These are phyloP conservation scores for Bipolaris bicolor DNA, from an alignment of 2,329 filamentous ascomycete species.

Conservation along the genomic window DNA sequence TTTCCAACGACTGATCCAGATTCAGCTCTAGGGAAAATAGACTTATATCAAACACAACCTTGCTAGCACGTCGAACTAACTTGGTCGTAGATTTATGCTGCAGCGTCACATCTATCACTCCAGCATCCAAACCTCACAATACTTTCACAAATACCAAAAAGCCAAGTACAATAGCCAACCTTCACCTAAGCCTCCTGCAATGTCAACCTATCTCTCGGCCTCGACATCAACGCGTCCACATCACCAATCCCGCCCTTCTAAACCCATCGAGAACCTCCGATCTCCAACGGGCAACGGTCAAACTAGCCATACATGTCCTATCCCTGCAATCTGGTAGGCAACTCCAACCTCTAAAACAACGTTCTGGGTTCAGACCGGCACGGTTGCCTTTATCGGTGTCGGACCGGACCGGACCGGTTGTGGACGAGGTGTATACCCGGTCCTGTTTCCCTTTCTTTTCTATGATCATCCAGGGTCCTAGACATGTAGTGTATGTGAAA, in stretches of 20 bases:
- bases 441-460: background rate
- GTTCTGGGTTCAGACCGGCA: background rate
- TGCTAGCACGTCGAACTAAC: too few relatives aligned
- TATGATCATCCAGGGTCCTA: background rate
- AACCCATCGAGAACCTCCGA: background rate
- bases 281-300: background rate
- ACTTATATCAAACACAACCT: background rate
- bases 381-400: background rate
- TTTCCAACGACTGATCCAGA: too few relatives aligned
- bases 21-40: background rate
- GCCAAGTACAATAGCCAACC: too few relatives aligned
- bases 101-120: too few relatives aligned
- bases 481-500: background rate
- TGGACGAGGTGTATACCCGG: background rate
- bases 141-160: too few relatives aligned
- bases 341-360: background rate
- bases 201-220: too few relatives aligned
- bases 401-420: background rate
- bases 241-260: background rate
- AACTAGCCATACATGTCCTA: background rate
- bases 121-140: too few relatives aligned
- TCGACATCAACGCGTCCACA: background rate
- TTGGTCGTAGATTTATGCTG: too few relatives aligned
- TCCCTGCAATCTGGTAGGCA: background rate
- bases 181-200: too few relatives aligned